phyloP scores from a whole-genome alignment of 2,329 filamentous ascomycete species.

The Nothophoma quercina region DNA sequence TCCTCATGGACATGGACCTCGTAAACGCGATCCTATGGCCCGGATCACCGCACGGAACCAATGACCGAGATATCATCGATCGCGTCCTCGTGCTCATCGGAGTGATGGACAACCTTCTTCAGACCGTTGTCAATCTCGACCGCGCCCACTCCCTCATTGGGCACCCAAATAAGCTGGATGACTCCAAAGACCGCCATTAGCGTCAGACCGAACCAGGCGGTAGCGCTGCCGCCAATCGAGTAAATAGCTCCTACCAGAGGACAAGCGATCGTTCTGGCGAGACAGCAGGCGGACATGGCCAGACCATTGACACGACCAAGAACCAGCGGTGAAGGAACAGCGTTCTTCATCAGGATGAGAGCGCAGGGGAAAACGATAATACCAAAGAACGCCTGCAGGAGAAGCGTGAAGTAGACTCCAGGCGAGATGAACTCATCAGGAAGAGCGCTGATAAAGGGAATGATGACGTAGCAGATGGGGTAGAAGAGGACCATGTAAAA shows the following conservation, averaged over 20 bases:
- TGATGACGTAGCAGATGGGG: slow-evolving; percentile 71
- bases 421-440: slow-evolving; percentile 61
- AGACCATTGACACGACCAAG: slow-evolving; percentile 76
- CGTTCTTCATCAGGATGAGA: slow-evolving; percentile 79
- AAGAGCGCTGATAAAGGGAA: slow-evolving; percentile 71
- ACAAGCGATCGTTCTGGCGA: slow-evolving; percentile 73
- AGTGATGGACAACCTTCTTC: slow-evolving; percentile 37
- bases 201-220: slow-evolving; percentile 68
- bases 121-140: slow-evolving; percentile 44
- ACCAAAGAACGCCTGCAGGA: slow-evolving; percentile 71
- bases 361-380: slow-evolving; percentile 73
- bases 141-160: slow-evolving; percentile 53
- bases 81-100: slow-evolving; percentile 31
- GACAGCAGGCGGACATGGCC: slow-evolving; percentile 69
- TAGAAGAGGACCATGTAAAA: slow-evolving; percentile 70
- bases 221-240: slow-evolving; percentile 65
- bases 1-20: neutral
- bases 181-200: slow-evolving; percentile 64
- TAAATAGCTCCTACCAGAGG: slow-evolving; percentile 73
- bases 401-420: slow-evolving; percentile 70
- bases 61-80: slow-evolving; percentile 38
- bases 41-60: slow-evolving; percentile 33
- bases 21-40: slow-evolving; percentile 2
- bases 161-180: slow-evolving; percentile 64
- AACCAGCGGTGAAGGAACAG: slow-evolving; percentile 67